Conservation (phyloP, 805 yeast species). For the Suhomyces xylopsoci region DNA sequence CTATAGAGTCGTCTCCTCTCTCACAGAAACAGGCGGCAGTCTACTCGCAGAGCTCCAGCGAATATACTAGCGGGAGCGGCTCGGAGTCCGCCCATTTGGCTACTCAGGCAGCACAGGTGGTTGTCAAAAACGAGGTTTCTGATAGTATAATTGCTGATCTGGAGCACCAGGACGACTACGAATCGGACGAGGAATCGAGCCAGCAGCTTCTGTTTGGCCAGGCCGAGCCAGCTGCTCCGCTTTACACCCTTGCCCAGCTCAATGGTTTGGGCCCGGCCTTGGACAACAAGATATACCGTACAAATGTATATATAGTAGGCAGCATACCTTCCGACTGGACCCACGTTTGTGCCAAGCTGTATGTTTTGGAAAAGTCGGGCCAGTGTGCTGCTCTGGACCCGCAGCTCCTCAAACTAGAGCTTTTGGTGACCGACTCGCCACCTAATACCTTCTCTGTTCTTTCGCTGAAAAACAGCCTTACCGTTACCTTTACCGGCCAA, state of each 20-base stretch:
- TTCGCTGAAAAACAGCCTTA: slow-evolving; percentile 11
- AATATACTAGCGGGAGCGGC: neutral
- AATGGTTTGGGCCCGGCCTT: neutral
- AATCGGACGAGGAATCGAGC: neutral
- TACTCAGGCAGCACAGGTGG: slow-evolving; percentile 1
- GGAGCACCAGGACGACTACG: slow-evolving; percentile 1
- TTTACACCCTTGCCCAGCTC: neutral
- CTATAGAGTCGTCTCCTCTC: neutral
- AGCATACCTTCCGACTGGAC: slow-evolving; percentile 24
- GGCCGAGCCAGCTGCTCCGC: neutral
- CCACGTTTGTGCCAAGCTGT: slow-evolving; percentile 28
- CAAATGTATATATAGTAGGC: slow-evolving; percentile 21
- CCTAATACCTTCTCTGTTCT: slow-evolving; percentile 3
- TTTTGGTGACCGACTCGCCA: slow-evolving; percentile 18
- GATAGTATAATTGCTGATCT: neutral
- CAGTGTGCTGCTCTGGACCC: slow-evolving; percentile 22
- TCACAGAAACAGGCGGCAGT: neutral
- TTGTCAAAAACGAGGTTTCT: neutral
- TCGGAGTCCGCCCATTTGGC: neutral
- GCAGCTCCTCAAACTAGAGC: slow-evolving; percentile 18
- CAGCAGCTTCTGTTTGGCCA: neutral
- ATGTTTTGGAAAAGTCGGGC: slow-evolving; percentile 7
- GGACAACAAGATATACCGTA: slow-evolving; percentile 13
- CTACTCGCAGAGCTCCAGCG: neutral
- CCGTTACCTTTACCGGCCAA: slow-evolving; percentile 11